phyloP scores from a whole-genome alignment of 2,329 filamentous ascomycete genomes.

The Talaromyces islandicus region DNA sequence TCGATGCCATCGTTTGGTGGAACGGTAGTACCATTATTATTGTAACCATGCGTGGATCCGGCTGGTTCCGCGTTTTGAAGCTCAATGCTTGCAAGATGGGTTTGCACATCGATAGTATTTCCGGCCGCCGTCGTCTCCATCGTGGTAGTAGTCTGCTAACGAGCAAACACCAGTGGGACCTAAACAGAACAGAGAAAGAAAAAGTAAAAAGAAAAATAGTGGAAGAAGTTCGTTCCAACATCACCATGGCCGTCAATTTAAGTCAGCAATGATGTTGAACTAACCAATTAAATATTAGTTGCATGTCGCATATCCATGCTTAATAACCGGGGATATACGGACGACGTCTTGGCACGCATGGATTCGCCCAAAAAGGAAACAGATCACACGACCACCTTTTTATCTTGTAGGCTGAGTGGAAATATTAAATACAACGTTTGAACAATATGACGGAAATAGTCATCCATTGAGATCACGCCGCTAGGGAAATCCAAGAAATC shows the following conservation, averaged over 20 bases:
- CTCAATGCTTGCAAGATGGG: neutral
- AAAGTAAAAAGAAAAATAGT: neutral
- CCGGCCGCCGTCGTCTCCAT: neutral
- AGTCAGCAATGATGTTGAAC: neutral
- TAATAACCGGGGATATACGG: neutral
- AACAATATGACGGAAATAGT: neutral
- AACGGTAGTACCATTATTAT: neutral
- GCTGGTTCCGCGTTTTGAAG: neutral
- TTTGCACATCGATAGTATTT: neutral
- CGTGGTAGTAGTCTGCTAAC: too few relatives aligned
- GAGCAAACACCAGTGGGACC: neutral
- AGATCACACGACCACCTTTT: neutral
- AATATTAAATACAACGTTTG: neutral
- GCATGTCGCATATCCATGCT: neutral
- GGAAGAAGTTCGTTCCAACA: neutral
- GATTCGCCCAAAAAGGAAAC: neutral
- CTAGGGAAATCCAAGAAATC: neutral
- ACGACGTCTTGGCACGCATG: neutral
- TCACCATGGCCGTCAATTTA: neutral
- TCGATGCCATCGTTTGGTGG: neutral
- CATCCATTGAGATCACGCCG: neutral
- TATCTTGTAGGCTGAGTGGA: neutral
- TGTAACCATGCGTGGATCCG: neutral
- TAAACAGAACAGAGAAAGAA: neutral
- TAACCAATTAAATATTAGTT: neutral